These are phyloP conservation scores for Candida sp. DNA, from an alignment of 1,139 yeast genomes.

Conservation along the genomic window DNA sequence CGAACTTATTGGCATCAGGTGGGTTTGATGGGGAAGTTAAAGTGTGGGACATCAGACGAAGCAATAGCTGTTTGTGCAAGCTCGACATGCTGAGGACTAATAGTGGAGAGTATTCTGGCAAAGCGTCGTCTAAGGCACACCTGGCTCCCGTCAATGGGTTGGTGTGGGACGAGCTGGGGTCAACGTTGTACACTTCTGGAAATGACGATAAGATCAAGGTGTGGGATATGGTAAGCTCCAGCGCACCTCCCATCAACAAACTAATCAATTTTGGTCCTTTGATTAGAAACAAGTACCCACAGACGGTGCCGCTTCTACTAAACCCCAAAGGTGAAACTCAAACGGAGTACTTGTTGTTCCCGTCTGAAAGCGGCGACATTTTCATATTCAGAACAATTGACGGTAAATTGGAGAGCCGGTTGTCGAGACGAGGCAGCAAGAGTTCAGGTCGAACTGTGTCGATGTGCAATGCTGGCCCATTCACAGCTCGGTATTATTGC, in stretches of 20 bases:
- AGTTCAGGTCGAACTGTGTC: slow-evolving; percentile 49
- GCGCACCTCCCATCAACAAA: slow-evolving; percentile 58
- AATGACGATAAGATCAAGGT: slow-evolving; percentile 77
- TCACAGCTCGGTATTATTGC: slow-evolving; percentile 46
- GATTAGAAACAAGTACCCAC: slow-evolving; percentile 66
- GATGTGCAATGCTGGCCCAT: slow-evolving; percentile 52
- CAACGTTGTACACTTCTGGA: slow-evolving; percentile 64
- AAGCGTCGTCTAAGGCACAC: slow-evolving; percentile 61
- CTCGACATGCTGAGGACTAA: slow-evolving; percentile 55
- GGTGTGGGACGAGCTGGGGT: slow-evolving; percentile 70
- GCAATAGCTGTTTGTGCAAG: slow-evolving; percentile 65
- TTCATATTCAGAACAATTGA: slow-evolving; percentile 64
- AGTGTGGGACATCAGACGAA: slow-evolving; percentile 78
- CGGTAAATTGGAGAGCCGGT: slow-evolving; percentile 64
- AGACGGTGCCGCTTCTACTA: slow-evolving; percentile 47
- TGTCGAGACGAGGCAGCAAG: slow-evolving; percentile 41
- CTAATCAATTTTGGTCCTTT: slow-evolving; percentile 80
- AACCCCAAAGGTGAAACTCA: slow-evolving; percentile 53
- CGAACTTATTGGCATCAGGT: slow-evolving; percentile 70
- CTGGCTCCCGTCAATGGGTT: slow-evolving; percentile 78
- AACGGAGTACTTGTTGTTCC: slow-evolving; percentile 63
- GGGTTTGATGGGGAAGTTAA: slow-evolving; percentile 75
- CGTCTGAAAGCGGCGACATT: slow-evolving; percentile 83
- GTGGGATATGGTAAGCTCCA: slow-evolving; percentile 61
- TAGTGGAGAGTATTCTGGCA: slow-evolving; percentile 27